phyloP scores from a whole-genome alignment of 345 rosid genomes.

The Rhizophora mangle region DNA sequence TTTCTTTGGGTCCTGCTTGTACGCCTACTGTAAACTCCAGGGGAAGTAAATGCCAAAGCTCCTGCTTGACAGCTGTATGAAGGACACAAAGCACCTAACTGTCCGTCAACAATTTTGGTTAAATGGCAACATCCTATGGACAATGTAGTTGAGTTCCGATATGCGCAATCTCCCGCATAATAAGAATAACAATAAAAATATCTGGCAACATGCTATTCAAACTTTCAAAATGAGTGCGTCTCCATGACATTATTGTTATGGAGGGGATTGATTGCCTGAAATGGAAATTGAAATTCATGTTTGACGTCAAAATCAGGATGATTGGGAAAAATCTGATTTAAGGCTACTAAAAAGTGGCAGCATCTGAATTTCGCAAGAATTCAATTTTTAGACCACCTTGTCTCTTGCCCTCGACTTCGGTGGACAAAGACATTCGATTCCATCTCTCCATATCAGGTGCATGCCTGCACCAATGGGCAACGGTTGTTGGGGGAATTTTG shows the following conservation, averaged over 20 bases:
- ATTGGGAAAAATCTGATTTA: neutral
- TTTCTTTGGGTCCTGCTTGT: constrained; percentile 51
- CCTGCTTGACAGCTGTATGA: neutral
- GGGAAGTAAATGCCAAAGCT: constrained; percentile 30
- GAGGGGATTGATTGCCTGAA: neutral
- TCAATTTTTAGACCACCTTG: neutral
- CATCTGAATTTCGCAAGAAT: neutral
- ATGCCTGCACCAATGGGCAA: neutral
- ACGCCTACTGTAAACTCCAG: constrained; percentile 49
- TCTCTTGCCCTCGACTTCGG: neutral
- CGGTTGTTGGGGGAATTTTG: no score
- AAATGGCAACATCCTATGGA: neutral
- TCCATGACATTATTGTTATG: neutral
- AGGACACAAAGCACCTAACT: constrained; percentile 18
- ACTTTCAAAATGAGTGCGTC: neutral
- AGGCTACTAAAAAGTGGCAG: neutral
- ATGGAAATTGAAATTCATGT: neutral
- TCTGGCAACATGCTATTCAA: neutral
- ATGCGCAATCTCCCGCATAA: constrained; percentile 10
- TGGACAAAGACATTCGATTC: neutral
- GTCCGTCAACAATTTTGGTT: constrained; percentile 12
- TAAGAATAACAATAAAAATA: neutral
- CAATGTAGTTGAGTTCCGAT: neutral
- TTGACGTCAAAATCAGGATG: neutral
- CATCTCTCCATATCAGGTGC: neutral